Evolutionary conservation across 176 grass and related monocot genomes (phyloP).

Genomic region (Triticum aestivum): IWGSC_CS_RefSeq_v2.1 NC_057807.1:94573204-94573703

Average conservation of each 20-base stretch:
- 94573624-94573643: conserved; percentile 79
- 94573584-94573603: conserved; percentile 58
- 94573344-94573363: background rate
- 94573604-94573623: conserved; percentile 68
- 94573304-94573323: conserved; percentile 2
- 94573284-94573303: conserved; percentile 59
- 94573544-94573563: background rate
- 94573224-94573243: background rate
- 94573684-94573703: background rate
- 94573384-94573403: conserved; percentile 1
- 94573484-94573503: background rate
- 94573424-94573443: background rate
- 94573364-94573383: background rate
- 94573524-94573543: conserved; percentile 55
- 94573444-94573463: background rate
- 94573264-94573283: conserved; percentile 64
- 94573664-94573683: background rate
- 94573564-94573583: conserved; percentile 59
- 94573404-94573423: conserved; percentile 10
- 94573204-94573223: background rate
- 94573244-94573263: conserved; percentile 22
- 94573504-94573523: conserved; percentile 58
- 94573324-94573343: conserved; percentile 8
- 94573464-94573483: background rate
- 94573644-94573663: conserved; percentile 48